These are phyloP conservation scores for Kazachstania bromeliacearum DNA, from an alignment of 805 yeast species.

Conservation along the genomic window DNA sequence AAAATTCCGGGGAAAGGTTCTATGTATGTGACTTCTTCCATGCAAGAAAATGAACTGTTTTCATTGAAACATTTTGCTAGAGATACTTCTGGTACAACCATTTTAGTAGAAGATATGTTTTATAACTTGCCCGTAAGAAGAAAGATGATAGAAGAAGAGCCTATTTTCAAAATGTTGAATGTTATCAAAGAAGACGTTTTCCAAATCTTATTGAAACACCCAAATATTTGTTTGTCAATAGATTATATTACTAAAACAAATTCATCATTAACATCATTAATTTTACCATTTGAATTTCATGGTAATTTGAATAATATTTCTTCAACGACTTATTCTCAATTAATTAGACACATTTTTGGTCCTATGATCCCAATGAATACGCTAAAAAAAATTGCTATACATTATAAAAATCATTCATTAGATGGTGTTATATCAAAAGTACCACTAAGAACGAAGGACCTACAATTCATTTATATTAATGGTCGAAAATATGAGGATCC, in stretches of 20 bases:
- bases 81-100: conserved; percentile 14
- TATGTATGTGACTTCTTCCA: conserved; percentile 1
- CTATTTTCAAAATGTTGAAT: conserved; percentile 7
- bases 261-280: background rate
- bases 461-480: conserved; percentile 42
- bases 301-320: background rate
- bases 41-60: conserved; percentile 2
- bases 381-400: conserved; percentile 14
- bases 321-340: background rate
- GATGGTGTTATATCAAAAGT: conserved; percentile 34
- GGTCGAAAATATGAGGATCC: conserved; percentile 27
- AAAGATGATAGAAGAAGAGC: conserved; percentile 8
- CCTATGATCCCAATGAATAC: conserved; percentile 10
- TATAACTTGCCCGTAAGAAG: conserved; percentile 24
- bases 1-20: background rate
- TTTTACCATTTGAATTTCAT: too few relatives aligned
- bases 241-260: conserved; percentile 5
- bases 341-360: conserved; percentile 11
- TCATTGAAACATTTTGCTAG: conserved; percentile 1
- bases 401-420: conserved; percentile 20
- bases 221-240: conserved; percentile 9
- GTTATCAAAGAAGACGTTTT: conserved; percentile 15
- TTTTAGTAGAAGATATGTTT: conserved; percentile 15
- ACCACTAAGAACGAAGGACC: conserved; percentile 29
- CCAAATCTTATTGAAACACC: conserved; percentile 14